These are phyloP conservation scores for Synchytrium microbalum DNA, from an alignment of 371 early-diverging fungal species.

Conservation along the genomic window DNA sequence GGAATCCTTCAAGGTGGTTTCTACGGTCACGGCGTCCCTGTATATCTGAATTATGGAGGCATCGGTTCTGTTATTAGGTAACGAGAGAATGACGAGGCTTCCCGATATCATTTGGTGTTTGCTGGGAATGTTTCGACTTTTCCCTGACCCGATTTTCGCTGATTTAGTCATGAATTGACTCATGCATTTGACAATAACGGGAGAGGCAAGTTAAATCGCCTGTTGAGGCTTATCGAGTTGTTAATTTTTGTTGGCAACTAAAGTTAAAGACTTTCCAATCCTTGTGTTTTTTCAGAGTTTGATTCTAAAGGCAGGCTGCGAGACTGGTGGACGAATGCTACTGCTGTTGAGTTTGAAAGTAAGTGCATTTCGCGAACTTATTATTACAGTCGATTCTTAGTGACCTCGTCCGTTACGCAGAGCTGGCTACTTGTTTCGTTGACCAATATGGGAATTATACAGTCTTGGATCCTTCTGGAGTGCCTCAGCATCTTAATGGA, in stretches of 20 bases:
- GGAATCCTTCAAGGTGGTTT: constrained; percentile 26
- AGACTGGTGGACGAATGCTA: constrained; percentile 61
- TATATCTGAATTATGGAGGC: constrained; percentile 30
- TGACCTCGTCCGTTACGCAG: constrained; percentile 39
- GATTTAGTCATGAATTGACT: constrained; percentile 43
- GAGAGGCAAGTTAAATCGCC: too few species aligned
- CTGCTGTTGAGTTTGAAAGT: constrained; percentile 38
- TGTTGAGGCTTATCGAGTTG: too few species aligned
- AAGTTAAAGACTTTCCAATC: background rate
- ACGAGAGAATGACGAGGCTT: too few species aligned
- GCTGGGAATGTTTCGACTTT: too few species aligned
- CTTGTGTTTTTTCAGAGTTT: constrained; percentile 20
- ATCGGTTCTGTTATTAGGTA: constrained; percentile 38
- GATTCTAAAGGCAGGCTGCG: constrained; percentile 32
- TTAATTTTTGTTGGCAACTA: background rate
- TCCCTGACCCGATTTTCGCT: too few species aligned
- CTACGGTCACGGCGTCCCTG: constrained; percentile 17
- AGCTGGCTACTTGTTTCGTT: constrained; percentile 50
- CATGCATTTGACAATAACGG: constrained; percentile 37
- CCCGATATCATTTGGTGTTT: too few species aligned
- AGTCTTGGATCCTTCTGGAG: constrained; percentile 25
- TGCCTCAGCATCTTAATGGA: constrained; percentile 37
- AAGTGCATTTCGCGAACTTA: too few species aligned
- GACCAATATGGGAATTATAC: constrained; percentile 52
- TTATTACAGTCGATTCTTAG: constrained; percentile 51